A percentile compares a stretch with the other conserved stretches of the same genome.
Conservation (phyloP, 1,284 basidiomycete species). For the Sporisorium reilianum region DNA sequence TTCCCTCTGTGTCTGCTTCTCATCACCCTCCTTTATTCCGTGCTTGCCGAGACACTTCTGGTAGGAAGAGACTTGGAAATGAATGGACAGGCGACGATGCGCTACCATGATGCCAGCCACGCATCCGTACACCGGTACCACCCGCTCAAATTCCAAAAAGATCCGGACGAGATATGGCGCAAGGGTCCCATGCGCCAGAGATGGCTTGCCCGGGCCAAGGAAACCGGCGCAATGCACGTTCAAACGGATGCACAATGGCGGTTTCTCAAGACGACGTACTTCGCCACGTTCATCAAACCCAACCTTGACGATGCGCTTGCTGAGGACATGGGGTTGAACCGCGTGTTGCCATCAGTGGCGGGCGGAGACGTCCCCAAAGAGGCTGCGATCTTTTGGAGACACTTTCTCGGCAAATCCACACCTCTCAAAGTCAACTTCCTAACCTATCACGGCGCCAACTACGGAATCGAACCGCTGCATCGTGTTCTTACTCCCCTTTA, state of each 20-base stretch:
- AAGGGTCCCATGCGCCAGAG: background rate
- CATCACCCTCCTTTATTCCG: too few relatives aligned
- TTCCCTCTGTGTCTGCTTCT: background rate
- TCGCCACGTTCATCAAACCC: background rate
- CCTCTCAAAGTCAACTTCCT: slow-evolving; percentile 10
- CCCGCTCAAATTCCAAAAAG: background rate
- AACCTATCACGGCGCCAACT: background rate
- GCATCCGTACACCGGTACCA: background rate
- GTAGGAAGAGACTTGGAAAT: background rate
- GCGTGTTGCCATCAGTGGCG: background rate
- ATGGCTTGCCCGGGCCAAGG: background rate
- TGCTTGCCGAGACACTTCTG: background rate
- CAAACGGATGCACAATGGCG: too few relatives aligned
- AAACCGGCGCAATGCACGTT: background rate
- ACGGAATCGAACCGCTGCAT: background rate
- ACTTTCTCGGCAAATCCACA: background rate
- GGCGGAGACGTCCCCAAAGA: slow-evolving; percentile 3
- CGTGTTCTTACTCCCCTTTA: too few relatives aligned
- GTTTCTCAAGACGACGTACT: background rate
- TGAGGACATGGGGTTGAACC: background rate
- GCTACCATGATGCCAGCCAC: background rate
- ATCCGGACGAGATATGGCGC: background rate
- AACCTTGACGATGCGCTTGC: slow-evolving; percentile 1
- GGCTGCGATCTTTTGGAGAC: slow-evolving; percentile 18
- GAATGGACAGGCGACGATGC: background rate